Percentiles rank a stretch among this genome's conserved stretches.
Conservation (phyloP, 805 yeast species). For the Diddensiella transvaalensis region DNA sequence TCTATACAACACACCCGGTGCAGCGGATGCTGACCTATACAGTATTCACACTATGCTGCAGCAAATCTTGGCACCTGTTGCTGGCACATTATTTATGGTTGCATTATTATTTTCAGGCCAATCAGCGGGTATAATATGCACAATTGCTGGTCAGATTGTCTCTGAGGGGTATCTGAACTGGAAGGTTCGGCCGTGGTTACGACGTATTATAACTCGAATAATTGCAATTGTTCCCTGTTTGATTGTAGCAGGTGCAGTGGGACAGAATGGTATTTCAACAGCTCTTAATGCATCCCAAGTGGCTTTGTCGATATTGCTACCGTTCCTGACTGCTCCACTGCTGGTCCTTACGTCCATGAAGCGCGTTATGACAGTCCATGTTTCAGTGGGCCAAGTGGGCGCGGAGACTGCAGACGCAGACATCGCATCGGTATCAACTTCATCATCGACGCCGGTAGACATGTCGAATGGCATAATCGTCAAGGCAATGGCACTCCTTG, state of each 20-base stretch:
- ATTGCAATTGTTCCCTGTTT: slow-evolving; percentile 82
- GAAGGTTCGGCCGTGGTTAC: slow-evolving; percentile 74
- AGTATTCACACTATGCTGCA: slow-evolving; percentile 67
- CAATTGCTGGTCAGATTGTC: slow-evolving; percentile 90
- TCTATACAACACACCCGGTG: slow-evolving; percentile 64
- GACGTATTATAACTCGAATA: slow-evolving; percentile 72
- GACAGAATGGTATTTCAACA: slow-evolving; percentile 63
- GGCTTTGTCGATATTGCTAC: slow-evolving; percentile 73
- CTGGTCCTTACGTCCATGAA: slow-evolving; percentile 74
- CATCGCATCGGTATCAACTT: background rate
- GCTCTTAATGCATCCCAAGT: slow-evolving; percentile 88
- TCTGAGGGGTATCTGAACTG: slow-evolving; percentile 87
- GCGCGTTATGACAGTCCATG: slow-evolving; percentile 52
- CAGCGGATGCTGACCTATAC: slow-evolving; percentile 73
- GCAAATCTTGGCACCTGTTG: slow-evolving; percentile 60
- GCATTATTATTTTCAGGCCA: slow-evolving; percentile 84
- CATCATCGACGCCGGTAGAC: slow-evolving; percentile 17
- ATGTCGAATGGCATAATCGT: slow-evolving; percentile 54
- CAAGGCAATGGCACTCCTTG: slow-evolving; percentile 45
- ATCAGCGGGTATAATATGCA: slow-evolving; percentile 89
- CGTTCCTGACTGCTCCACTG: slow-evolving; percentile 81
- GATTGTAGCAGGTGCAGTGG: slow-evolving; percentile 64
- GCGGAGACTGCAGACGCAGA: slow-evolving; percentile 1
- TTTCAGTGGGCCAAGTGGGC: background rate
- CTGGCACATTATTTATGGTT: slow-evolving; percentile 79